Evolutionary conservation across 2,329 filamentous ascomycete genomes (phyloP).

Genomic region (Aspergillus uvarum): DNA sequence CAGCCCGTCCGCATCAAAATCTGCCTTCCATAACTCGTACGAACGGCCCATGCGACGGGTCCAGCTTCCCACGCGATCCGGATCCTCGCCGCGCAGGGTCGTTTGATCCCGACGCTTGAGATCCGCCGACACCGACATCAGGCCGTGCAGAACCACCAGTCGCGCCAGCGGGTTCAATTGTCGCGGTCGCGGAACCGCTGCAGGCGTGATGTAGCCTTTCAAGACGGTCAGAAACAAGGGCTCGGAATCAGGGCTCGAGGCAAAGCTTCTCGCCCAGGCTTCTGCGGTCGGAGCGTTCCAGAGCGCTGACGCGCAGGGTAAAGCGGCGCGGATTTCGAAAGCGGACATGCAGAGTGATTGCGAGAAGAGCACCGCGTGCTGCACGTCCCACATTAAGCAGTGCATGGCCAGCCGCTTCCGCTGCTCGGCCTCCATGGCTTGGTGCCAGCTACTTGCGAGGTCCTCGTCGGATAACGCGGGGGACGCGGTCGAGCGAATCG

Average conservation of each 20-base stretch:
- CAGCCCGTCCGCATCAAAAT: slow-evolving; percentile 56
- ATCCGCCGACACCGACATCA: slow-evolving; percentile 64
- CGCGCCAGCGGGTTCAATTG: slow-evolving; percentile 54
- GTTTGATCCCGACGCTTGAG: slow-evolving; percentile 63
- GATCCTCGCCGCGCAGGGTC: slow-evolving; percentile 49
- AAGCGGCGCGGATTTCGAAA: slow-evolving; percentile 58
- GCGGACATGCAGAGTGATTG: slow-evolving; percentile 67
- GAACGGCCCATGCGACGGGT: slow-evolving; percentile 52
- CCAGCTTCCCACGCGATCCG: slow-evolving; percentile 49
- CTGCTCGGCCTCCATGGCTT: slow-evolving; percentile 58
- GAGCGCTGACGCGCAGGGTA: slow-evolving; percentile 55
- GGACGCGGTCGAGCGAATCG: slow-evolving; percentile 39
- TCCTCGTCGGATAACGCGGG: slow-evolving; percentile 35
- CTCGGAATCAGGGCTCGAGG: slow-evolving; percentile 34
- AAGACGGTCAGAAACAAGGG: slow-evolving; percentile 52
- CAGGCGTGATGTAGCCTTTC: slow-evolving; percentile 57
- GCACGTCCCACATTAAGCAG: slow-evolving; percentile 67
- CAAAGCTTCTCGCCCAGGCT: slow-evolving; percentile 50
- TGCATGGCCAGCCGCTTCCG: slow-evolving; percentile 60
- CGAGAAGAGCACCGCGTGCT: slow-evolving; percentile 65
- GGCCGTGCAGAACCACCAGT: slow-evolving; percentile 57
- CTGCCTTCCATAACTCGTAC: slow-evolving; percentile 59
- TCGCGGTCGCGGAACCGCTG: slow-evolving; percentile 35
- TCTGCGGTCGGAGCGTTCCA: slow-evolving; percentile 60
- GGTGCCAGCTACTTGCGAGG: slow-evolving; percentile 51